Base-by-base conservation (phyloP, 1,139 yeast species). In the Candida sanyaensis region DNA sequence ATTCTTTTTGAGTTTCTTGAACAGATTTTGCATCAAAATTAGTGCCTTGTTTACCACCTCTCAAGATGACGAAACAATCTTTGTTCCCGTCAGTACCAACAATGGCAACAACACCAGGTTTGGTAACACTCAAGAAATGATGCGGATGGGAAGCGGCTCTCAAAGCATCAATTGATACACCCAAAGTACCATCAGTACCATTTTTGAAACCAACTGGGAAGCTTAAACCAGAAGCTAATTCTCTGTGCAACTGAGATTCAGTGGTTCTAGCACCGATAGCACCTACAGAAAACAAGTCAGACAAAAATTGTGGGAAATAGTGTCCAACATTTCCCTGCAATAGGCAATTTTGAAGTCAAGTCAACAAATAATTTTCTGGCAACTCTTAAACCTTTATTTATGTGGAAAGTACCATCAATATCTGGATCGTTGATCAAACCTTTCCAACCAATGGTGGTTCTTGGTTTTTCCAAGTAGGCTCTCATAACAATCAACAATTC, bases 251-350 rank as follows among this genome's bases (percentile, higher is more conserved):
- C 72, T 93, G 99, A 44, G 97, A 90, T 76, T 93, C 99, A 46
- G 99, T 93, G 53, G 99, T 93, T 77, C 99, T 85, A 47, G 99
- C 99, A 63, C 99, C 99, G 72, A 93, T 90, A 51, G 99, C 99
- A 58, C 99, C 99, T 58, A 93, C 84, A 38, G 96, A 88, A 59
- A 93, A 80, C 58, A 91, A 78, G 69, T 93, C 99, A 28, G 96
- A 86, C 58, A 93, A 79, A 78, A 82, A 93, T 78, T 93, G 99
- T n/a, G 99, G 99, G 97, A 89, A 55, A 92, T 92, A 53, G 98
- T 93, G 69, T 93, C 99, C 69, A 93, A 83, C 98, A 93, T 93
- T 70, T 93, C 99, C 95, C 87, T 47, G 96, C 99, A 61, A 93
- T 91, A 44, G 98, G 98, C 46, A 92, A 72, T 60, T 80, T 73